Percentiles rank a stretch among this genome's conserved stretches.
These are phyloP conservation scores for Lentinula lateritia DNA, from an alignment of 768 basidiomycete genomes.

Conservation along the genomic window DNA sequence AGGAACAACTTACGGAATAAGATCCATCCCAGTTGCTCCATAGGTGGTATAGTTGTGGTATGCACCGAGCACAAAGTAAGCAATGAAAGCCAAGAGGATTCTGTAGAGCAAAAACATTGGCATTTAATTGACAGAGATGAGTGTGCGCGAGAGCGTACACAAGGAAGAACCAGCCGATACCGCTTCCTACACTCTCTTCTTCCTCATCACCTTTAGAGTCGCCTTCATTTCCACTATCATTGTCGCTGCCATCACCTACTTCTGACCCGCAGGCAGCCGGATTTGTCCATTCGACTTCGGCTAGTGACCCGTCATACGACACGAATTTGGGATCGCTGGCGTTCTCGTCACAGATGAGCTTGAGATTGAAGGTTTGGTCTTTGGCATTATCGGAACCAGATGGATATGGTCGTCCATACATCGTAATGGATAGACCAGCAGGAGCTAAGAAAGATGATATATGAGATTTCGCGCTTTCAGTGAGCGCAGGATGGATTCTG, in stretches of 20 bases:
- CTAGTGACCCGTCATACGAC: slow-evolving; percentile 53
- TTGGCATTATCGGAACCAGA: slow-evolving; percentile 34
- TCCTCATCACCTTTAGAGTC: slow-evolving; percentile 14
- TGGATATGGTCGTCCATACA: slow-evolving; percentile 62
- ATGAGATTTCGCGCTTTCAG: slow-evolving; percentile 8
- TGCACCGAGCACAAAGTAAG: slow-evolving; percentile 74
- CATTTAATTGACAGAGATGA: background rate
- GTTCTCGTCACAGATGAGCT: slow-evolving; percentile 47
- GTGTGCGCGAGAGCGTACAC: slow-evolving; percentile 42
- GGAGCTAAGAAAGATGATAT: slow-evolving; percentile 31
- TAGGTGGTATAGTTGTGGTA: slow-evolving; percentile 89
- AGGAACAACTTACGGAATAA: slow-evolving; percentile 67
- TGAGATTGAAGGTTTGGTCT: slow-evolving; percentile 58
- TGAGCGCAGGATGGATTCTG: background rate
- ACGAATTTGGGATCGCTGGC: slow-evolving; percentile 44
- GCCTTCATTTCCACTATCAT: slow-evolving; percentile 15
- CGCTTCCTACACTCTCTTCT: slow-evolving; percentile 52
- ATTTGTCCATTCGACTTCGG: slow-evolving; percentile 58
- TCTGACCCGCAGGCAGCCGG: slow-evolving; percentile 51
- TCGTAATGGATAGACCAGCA: slow-evolving; percentile 47
- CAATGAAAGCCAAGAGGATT: slow-evolving; percentile 56
- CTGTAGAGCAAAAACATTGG: slow-evolving; percentile 24
- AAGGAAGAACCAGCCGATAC: slow-evolving; percentile 86
- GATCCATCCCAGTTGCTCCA: slow-evolving; percentile 75
- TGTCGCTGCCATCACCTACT: slow-evolving; percentile 20